Base-by-base conservation (phyloP, 2,329 filamentous ascomycete genomes). In the Geosmithia morbida region DNA sequence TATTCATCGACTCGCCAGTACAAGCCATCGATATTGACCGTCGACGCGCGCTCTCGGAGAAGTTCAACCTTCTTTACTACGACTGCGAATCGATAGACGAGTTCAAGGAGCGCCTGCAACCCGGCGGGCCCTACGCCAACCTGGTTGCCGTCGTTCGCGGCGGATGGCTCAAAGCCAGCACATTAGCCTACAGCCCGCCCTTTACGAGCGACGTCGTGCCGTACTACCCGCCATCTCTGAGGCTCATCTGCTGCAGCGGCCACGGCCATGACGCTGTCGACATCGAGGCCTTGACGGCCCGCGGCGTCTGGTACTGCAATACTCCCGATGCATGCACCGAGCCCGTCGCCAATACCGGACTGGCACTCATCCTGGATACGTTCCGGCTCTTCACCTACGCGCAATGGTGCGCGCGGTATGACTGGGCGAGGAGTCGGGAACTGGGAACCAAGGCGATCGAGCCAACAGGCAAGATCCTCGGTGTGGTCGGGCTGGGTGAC, bases 221-320 rank as follows among this genome's bases (percentile, higher is more conserved):
- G 2, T 43, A 51, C 37, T 52, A 51, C 42, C 51, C 51, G 5
- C 41, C 50, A 6, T 47, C 49, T 17, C 48, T 52, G n/a, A 51
- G 46, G 43, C 46, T 52, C 29, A 49, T 52, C 20, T 52, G 49
- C 46, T 52, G 51, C 33, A 52, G 50, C 19, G 51, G 51, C 2
- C 51, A 52, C 44, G 51, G 51, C 2, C 48, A 52, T 26, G 51
- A 52, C 13, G 45, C 50, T 1, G 48, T 49, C n/a, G 62, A 68
- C 43, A 61, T 70, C 2, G 54, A 64, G 6, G 68, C 62, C 60
- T 65, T 69, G 59, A 62, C 63, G 0, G 47, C 51, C n/a, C 53
- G 61, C n/a, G 62, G 61, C 18, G 64, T 77, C 46, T 69, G 63
- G 52, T 77, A 77, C 55, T 77, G 72, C 58, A 77, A 74, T 50